phyloP scores from a whole-genome alignment of 352 stramenopile species.

The Globisporangium cystogenes region DNA sequence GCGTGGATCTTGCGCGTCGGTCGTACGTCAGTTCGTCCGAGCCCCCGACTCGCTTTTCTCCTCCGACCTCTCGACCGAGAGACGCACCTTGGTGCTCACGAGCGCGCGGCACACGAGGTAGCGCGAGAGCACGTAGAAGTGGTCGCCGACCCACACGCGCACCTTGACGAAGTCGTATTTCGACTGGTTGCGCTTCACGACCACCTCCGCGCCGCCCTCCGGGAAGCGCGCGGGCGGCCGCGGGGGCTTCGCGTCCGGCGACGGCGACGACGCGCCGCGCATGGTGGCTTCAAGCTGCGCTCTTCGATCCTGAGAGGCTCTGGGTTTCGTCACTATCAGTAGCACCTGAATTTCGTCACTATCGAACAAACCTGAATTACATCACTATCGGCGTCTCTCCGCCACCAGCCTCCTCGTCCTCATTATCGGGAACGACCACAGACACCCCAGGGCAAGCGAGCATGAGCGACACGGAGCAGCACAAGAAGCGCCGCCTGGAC shows the following conservation, averaged over 20 bases:
- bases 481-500: conserved; percentile 37
- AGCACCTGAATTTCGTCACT: too few species aligned
- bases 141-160: conserved; percentile 86
- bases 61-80: too few species aligned
- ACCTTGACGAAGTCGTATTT: conserved; percentile 91
- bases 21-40: too few species aligned
- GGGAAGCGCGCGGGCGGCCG: conserved; percentile 10
- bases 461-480: conserved; percentile 23
- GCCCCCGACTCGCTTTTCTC: too few species aligned
- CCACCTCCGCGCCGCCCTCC: conserved; percentile 26
- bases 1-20: conserved; percentile 84
- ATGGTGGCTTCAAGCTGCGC: background rate
- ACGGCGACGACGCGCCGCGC: background rate
- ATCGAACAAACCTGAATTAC: background rate
- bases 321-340: too few species aligned
- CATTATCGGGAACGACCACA: background rate
- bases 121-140: conserved; percentile 85
- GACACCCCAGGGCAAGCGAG: conserved; percentile 9
- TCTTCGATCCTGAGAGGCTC: too few species aligned
- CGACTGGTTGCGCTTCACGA: conserved; percentile 80
- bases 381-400: background rate
- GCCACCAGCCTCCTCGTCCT: conserved; percentile 2
- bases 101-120: conserved; percentile 82
- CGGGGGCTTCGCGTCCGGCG: conserved; percentile 4
- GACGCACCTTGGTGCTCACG: conserved; percentile 72